Evolutionary conservation across 2,329 filamentous ascomycete genomes (phyloP).

Genomic region (Aspergillus costaricaensis): DNA sequence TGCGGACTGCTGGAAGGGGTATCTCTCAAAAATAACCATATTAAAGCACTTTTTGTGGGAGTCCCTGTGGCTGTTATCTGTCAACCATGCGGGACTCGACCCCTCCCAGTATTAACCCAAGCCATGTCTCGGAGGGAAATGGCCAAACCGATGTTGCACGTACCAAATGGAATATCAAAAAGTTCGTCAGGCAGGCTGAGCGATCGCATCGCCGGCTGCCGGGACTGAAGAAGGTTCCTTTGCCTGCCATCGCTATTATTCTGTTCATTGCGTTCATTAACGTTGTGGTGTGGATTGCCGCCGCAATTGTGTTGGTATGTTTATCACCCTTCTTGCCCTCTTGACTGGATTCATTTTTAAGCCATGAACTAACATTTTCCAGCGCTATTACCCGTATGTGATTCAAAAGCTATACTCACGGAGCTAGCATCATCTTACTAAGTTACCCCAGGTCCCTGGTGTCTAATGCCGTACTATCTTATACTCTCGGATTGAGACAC

Average conservation of each 20-base stretch:
- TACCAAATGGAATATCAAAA: slow-evolving; percentile 32
- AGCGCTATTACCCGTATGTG: slow-evolving; percentile 43
- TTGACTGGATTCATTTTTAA: not conserved
- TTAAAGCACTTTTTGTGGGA: not conserved
- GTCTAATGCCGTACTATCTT: slow-evolving; percentile 79
- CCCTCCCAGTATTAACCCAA: not conserved
- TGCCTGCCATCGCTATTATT: slow-evolving; percentile 60
- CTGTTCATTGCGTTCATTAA: slow-evolving; percentile 56
- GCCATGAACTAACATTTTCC: slow-evolving; percentile 15
- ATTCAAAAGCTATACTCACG: not conserved
- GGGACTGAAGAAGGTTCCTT: slow-evolving; percentile 58
- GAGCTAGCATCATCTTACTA: not conserved
- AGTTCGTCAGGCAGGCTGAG: slow-evolving; percentile 43
- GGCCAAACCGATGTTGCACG: slow-evolving; percentile 12
- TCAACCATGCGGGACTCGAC: slow-evolving; percentile 16
- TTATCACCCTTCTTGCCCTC: not conserved
- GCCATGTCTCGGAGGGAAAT: not conserved
- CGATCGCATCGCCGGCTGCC: slow-evolving; percentile 56
- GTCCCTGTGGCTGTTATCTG: not conserved
- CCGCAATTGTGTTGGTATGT: slow-evolving; percentile 59
- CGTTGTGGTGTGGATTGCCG: slow-evolving; percentile 59
- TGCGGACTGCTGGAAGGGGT: not conserved
- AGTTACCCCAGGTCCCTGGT: slow-evolving; percentile 59
- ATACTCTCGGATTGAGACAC: slow-evolving; percentile 85
- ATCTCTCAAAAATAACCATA: not conserved